These are phyloP conservation scores for Chrysoporthe deuterocubensis DNA, from an alignment of 2,329 filamentous ascomycete genomes.

Conservation along the genomic window DNA sequence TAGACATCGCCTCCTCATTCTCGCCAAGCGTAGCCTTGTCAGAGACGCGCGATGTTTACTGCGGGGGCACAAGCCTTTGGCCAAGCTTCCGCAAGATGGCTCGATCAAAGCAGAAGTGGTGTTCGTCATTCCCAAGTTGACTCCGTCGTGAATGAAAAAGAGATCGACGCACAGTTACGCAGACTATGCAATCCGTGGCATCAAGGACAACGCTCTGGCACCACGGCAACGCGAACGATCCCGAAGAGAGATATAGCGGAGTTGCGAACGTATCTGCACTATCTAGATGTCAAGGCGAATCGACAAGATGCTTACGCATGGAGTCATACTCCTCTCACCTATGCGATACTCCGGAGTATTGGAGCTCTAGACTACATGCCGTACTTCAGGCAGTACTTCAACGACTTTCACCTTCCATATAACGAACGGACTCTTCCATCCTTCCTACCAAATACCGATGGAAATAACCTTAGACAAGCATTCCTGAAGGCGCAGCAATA, in stretches of 20 bases:
- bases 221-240: conserved; percentile 5
- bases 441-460: conserved; percentile 17
- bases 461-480: conserved; percentile 16
- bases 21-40: too few species aligned
- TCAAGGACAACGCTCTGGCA: not conserved
- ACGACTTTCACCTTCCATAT: conserved; percentile 30
- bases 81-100: not conserved
- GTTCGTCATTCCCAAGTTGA: not conserved
- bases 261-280: conserved; percentile 24
- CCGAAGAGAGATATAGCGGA: conserved; percentile 22
- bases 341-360: conserved; percentile 30
- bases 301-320: conserved; percentile 21
- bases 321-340: conserved; percentile 25
- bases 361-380: conserved; percentile 25
- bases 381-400: conserved; percentile 27
- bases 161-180: not conserved
- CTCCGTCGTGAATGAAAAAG: not conserved
- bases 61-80: not conserved
- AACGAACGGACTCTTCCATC: conserved; percentile 30
- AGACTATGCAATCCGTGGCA: not conserved
- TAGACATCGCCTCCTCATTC: too few species aligned
- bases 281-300: conserved; percentile 21
- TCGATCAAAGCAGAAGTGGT: not conserved
- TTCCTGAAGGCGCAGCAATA: conserved; percentile 31
- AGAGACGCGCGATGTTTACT: too few species aligned